Evolutionary conservation across 2,329 filamentous ascomycete species (phyloP), one percentile per base, ranked within the genome.

Genomic region (Thelonectria rubi): DNA sequence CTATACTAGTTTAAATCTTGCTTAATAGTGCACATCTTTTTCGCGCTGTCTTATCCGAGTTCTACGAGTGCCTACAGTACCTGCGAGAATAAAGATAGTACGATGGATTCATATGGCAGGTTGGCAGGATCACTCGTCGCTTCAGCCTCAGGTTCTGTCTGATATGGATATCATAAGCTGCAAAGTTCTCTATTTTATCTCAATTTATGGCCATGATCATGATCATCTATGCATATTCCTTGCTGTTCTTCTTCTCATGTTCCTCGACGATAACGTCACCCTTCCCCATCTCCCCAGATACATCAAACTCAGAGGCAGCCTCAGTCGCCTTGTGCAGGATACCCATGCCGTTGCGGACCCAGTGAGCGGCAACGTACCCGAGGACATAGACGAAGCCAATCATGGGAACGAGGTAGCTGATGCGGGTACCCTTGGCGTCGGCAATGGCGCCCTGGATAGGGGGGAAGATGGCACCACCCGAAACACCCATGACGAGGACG

Each of bases 401-500:
- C 40, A 65, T 37, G 49, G 68, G 68, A 2, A 70, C 68, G 1
- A 70, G 21, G 50, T 70, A 70, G 50, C 66, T 69, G 12, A 70
- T 64, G 3, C 68, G 63, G 24, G 68, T 70, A 18, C 68, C 39
- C 37, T 63, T 61, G 7, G 68, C 68, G 45, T 70, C 68, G 32
- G 68, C 68, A 1, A 70, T 67, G 0, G 68, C 65, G 0, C 68
- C 68, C 1, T 70, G 68, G 0, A 70, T 39, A 0, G 68, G 68
- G 1, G 68, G 68, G 52, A 70, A 69, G 1, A 69, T 53, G 0
- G 91, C 91, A 46, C 91, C 91, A 9, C 91, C 91, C 5, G 84
- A 82, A 0, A 94, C 90, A 68, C 88, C 90, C 18, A 82, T 89
- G 2, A 93, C 85, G 59, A 79, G 87, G 74, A 86, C 90, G n/a